Evolutionary conservation across 148 eudicot species (phyloP).

Genomic region (Talinum fruticosum): DNA sequence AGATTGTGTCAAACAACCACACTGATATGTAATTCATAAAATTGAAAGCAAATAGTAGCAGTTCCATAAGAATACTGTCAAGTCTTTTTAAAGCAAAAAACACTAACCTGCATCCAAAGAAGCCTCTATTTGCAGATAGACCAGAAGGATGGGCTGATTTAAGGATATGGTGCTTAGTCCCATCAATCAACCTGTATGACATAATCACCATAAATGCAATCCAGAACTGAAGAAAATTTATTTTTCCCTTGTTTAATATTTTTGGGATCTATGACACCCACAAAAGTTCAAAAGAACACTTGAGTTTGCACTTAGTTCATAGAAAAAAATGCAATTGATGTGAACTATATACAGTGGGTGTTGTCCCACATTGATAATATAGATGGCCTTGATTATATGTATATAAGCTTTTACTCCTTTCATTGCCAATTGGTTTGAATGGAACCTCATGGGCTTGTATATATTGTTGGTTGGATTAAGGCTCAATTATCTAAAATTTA

Average conservation of each 20-base stretch:
- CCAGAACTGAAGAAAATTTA: background rate
- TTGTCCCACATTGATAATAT: no score
- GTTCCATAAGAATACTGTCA: background rate
- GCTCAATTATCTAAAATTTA: no score
- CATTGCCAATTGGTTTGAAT: no score
- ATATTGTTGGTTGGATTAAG: no score
- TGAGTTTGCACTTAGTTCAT: background rate
- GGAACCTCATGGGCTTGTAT: no score
- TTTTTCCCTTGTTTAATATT: background rate
- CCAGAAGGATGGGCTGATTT: slow-evolving; percentile 99
- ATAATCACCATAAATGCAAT: background rate
- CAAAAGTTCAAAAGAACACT: background rate
- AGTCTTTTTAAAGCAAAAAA: background rate
- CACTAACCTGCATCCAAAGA: slow-evolving; percentile 92
- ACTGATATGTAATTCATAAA: background rate
- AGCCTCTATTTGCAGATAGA: slow-evolving; percentile 92
- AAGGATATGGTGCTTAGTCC: slow-evolving; percentile 74
- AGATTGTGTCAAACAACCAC: background rate
- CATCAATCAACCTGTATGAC: slow-evolving; percentile 70
- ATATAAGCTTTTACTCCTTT: no score
- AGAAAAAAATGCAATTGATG: background rate
- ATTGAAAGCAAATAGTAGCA: background rate
- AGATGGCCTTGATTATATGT: no score
- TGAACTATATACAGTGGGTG: no score
- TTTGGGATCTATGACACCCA: background rate